phyloP scores from a whole-genome alignment of 768 basidiomycete species.

The Lepiota brunneoincarnata region DNA sequence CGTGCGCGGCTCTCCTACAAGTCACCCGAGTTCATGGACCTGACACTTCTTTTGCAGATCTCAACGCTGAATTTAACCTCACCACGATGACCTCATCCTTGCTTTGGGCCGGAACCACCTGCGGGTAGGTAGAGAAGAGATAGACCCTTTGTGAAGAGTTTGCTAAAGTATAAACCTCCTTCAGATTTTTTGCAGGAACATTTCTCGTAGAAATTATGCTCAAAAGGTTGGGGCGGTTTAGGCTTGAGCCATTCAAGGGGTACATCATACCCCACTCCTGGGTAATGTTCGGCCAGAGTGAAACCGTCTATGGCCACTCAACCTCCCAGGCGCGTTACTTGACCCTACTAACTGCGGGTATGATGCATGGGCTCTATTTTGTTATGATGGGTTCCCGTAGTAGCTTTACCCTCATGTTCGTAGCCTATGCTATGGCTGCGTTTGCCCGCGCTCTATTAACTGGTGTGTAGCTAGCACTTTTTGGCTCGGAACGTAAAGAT shows the following conservation, averaged over 20 bases:
- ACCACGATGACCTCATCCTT: slow-evolving; percentile 50
- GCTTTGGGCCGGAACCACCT: slow-evolving; percentile 47
- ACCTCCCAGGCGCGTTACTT: slow-evolving; percentile 40
- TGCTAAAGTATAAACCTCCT: not conserved
- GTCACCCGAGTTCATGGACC: not conserved
- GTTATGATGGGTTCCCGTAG: slow-evolving; percentile 45
- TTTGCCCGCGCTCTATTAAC: slow-evolving; percentile 47
- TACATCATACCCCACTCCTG: slow-evolving; percentile 18
- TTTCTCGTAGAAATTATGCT: slow-evolving; percentile 43
- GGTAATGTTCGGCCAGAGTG: slow-evolving; percentile 15
- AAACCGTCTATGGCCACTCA: slow-evolving; percentile 25
- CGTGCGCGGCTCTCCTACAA: slow-evolving; percentile 29
- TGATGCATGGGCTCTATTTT: slow-evolving; percentile 42
- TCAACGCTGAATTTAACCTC: slow-evolving; percentile 45
- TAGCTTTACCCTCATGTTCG: slow-evolving; percentile 40
- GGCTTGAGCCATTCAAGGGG: slow-evolving; percentile 15
- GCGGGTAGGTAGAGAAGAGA: slow-evolving; percentile 41
- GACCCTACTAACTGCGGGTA: slow-evolving; percentile 33
- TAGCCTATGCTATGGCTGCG: slow-evolving; percentile 46
- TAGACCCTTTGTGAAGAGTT: no score
- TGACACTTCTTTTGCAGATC: slow-evolving; percentile 32
- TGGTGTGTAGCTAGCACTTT: slow-evolving; percentile 29
- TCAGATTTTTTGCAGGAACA: slow-evolving; percentile 47
- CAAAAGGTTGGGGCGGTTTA: slow-evolving; percentile 40
- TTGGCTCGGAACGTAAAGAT: not conserved